Evolutionary conservation across 2,329 filamentous ascomycete species (phyloP).

Genomic region (Penicillium sp.): DNA sequence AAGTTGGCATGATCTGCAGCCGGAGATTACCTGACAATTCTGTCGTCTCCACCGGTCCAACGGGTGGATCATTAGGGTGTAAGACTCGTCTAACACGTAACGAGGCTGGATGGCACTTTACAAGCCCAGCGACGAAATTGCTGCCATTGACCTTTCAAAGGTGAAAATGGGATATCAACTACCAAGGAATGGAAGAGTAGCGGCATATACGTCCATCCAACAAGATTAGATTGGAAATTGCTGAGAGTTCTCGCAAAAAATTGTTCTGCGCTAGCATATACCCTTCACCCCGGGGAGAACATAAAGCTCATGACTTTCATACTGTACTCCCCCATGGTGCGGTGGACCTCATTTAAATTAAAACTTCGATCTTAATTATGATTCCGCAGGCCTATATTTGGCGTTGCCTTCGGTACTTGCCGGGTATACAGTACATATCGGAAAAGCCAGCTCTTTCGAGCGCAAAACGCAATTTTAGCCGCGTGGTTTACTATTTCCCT

Average conservation of each 20-base stretch:
- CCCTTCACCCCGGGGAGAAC: background rate
- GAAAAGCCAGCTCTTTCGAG: background rate
- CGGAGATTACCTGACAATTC: conserved; percentile 21
- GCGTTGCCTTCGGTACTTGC: background rate
- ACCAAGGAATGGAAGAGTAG: too few species aligned
- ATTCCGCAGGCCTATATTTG: background rate
- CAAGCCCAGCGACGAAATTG: background rate
- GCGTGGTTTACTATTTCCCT: background rate
- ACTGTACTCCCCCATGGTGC: background rate
- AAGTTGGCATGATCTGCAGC: conserved; percentile 13
- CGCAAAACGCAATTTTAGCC: background rate
- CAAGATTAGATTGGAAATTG: too few species aligned
- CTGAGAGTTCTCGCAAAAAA: background rate
- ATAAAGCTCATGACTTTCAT: background rate
- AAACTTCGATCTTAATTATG: conserved; percentile 6
- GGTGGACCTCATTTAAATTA: conserved; percentile 4
- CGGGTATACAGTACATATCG: background rate
- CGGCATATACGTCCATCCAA: too few species aligned
- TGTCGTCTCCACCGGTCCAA: conserved; percentile 4
- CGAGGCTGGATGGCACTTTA: background rate
- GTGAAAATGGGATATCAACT: too few species aligned
- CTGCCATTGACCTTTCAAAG: background rate
- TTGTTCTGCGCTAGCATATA: background rate
- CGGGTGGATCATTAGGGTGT: background rate
- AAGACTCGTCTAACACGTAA: background rate